Conservation (phyloP, 1,284 basidiomycete species). For the Cryptococcus wingfieldii region DNA sequence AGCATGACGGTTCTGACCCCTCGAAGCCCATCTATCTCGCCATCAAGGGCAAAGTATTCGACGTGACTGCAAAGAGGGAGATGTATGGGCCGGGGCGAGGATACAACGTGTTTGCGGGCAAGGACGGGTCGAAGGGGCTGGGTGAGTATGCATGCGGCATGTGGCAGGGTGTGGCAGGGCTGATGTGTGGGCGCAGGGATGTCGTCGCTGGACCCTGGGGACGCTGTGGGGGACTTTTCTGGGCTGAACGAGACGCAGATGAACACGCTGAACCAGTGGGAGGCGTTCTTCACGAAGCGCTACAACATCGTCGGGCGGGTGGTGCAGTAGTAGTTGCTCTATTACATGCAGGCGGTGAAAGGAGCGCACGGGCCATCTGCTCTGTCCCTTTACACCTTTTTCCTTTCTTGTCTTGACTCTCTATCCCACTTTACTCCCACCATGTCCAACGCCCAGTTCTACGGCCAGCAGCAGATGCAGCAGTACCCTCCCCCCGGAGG, state of each 20-base stretch:
- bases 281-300: constrained; percentile 69
- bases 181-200: constrained; percentile 44
- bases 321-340: constrained; percentile 44
- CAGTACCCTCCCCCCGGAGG: not conserved
- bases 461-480: constrained; percentile 3
- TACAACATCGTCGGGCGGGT: constrained; percentile 77
- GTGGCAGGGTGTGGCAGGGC: not conserved
- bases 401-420: not conserved
- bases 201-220: constrained; percentile 79
- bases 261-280: constrained; percentile 89
- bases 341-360: too few species aligned
- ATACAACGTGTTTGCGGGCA: constrained; percentile 65
- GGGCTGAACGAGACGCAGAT: constrained; percentile 66
- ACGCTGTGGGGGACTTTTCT: constrained; percentile 86
- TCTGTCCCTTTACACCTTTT: not conserved
- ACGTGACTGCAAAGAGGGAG: constrained; percentile 45
- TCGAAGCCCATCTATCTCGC: constrained; percentile 48
- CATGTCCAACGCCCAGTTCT: constrained; percentile 9
- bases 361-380: not conserved
- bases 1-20: constrained; percentile 43
- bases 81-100: constrained; percentile 49
- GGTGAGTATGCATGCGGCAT: constrained; percentile 52
- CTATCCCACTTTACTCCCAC: too few species aligned
- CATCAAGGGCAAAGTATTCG: constrained; percentile 50
- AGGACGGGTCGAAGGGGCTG: constrained; percentile 78